Conservation (phyloP, 1,284 basidiomycete species). For the Tilletia indica region DNA sequence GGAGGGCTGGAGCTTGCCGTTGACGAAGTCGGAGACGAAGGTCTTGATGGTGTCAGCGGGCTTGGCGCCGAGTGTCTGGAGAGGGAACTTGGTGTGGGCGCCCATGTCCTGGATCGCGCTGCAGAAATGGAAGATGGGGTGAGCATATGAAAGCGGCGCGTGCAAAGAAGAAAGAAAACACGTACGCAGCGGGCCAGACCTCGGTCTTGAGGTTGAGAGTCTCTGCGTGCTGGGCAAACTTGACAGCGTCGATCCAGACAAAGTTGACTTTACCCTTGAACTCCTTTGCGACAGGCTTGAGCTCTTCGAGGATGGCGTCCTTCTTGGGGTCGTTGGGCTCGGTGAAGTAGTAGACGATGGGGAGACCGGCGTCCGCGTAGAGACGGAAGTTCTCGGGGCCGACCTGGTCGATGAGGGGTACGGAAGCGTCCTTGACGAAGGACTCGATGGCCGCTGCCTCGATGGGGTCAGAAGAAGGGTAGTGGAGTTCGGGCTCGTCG, state of each 20-base stretch:
- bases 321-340: slow-evolving; percentile 74
- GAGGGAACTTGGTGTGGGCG: slow-evolving; percentile 84
- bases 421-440: slow-evolving; percentile 75
- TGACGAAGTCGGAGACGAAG: slow-evolving; percentile 69
- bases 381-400: slow-evolving; percentile 86
- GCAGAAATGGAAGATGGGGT: neutral
- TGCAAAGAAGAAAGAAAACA: neutral
- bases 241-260: slow-evolving; percentile 95
- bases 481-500: slow-evolving; percentile 73
- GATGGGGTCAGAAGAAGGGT: slow-evolving; percentile 60
- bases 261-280: slow-evolving; percentile 90
- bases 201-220: slow-evolving; percentile 76
- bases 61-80: slow-evolving; percentile 68
- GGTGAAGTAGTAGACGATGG: slow-evolving; percentile 91
- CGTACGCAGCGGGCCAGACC: slow-evolving; percentile 79
- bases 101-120: slow-evolving; percentile 79
- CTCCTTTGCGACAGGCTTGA: slow-evolving; percentile 75
- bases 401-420: slow-evolving; percentile 90
- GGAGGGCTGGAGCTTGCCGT: slow-evolving; percentile 74
- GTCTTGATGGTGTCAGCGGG: slow-evolving; percentile 59
- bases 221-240: slow-evolving; percentile 90
- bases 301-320: slow-evolving; percentile 67
- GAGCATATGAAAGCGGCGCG: neutral
- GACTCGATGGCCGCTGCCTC: slow-evolving; percentile 63
- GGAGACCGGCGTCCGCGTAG: slow-evolving; percentile 79